Evolutionary conservation across 2,329 filamentous ascomycete genomes (phyloP).

Genomic region (Paraphaeosphaeria sporulosa): DNA sequence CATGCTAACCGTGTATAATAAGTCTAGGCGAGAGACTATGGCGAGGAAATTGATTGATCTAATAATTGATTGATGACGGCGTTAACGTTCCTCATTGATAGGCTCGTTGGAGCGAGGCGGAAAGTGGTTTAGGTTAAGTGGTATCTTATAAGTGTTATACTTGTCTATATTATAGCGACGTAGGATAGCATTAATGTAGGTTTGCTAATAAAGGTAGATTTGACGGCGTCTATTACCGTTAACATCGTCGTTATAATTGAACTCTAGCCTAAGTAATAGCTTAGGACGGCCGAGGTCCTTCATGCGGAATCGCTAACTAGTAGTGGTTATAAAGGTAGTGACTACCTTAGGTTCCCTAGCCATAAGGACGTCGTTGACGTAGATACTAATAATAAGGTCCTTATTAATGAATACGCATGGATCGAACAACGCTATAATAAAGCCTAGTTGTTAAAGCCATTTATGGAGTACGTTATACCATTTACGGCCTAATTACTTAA

Average conservation of each 20-base stretch:
- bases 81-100: constrained; percentile 6
- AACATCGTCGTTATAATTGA: constrained; percentile 7
- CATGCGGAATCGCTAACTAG: constrained; percentile 13
- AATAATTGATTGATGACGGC: constrained; percentile 16
- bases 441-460: too few species aligned
- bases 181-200: constrained; percentile 7
- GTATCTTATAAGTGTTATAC: constrained; percentile 11
- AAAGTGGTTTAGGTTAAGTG: constrained; percentile 14
- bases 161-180: constrained; percentile 8
- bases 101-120: background rate
- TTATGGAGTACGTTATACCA: too few species aligned
- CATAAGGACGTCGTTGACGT: constrained; percentile 21
- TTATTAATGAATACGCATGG: too few species aligned
- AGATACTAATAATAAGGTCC: constrained; percentile 19
- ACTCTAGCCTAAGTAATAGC: constrained; percentile 13
- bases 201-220: constrained; percentile 9
- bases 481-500: too few species aligned
- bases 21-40: constrained; percentile 5
- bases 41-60: constrained; percentile 20
- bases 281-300: constrained; percentile 17
- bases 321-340: background rate
- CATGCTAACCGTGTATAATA: constrained; percentile 13
- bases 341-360: constrained; percentile 3
- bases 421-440: too few species aligned
- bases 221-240: too few species aligned